These are phyloP conservation scores for Fraxinus xanthoxyloides DNA, from an alignment of 305 asterid genomes.

Conservation along the genomic window DNA sequence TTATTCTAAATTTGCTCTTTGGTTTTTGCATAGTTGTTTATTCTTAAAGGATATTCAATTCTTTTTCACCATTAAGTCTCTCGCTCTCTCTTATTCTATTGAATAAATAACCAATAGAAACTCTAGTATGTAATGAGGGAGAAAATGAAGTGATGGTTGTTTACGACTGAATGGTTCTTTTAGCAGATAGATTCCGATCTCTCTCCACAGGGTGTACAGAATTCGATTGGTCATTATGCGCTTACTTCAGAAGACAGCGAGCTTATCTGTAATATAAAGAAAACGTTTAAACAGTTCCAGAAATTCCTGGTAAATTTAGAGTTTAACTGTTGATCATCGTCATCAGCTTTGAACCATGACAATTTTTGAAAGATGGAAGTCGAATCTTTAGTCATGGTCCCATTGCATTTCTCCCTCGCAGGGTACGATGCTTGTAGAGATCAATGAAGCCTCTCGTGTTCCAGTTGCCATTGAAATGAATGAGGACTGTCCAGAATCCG, in stretches of 20 bases:
- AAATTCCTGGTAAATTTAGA: slow-evolving; percentile 67
- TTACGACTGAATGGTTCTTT: neutral
- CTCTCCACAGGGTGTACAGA: slow-evolving; percentile 57
- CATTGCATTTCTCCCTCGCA: slow-evolving; percentile 21
- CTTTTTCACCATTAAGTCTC: no score
- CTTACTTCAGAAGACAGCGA: slow-evolving; percentile 46
- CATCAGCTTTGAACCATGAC: neutral
- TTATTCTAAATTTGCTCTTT: no score
- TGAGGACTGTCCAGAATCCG: slow-evolving; percentile 67
- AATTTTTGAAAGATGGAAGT: neutral
- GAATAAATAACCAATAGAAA: no score
- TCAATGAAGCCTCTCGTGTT: slow-evolving; percentile 36
- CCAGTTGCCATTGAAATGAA: slow-evolving; percentile 78
- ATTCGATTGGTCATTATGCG: slow-evolving; percentile 55
- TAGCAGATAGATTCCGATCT: neutral
- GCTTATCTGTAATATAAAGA: slow-evolving; percentile 43
- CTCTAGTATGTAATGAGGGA: neutral
- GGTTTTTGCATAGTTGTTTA: no score
- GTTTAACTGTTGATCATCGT: slow-evolving; percentile 31
- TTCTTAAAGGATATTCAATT: no score
- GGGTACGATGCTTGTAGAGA: slow-evolving; percentile 73
- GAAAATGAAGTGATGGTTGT: neutral
- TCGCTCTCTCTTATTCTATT: no score
- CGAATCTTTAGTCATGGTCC: neutral
- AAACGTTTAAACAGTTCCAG: slow-evolving; percentile 60